Evolutionary conservation across 2,329 filamentous ascomycete species (phyloP).

Genomic region (Fragosphaeria purpurea): DNA sequence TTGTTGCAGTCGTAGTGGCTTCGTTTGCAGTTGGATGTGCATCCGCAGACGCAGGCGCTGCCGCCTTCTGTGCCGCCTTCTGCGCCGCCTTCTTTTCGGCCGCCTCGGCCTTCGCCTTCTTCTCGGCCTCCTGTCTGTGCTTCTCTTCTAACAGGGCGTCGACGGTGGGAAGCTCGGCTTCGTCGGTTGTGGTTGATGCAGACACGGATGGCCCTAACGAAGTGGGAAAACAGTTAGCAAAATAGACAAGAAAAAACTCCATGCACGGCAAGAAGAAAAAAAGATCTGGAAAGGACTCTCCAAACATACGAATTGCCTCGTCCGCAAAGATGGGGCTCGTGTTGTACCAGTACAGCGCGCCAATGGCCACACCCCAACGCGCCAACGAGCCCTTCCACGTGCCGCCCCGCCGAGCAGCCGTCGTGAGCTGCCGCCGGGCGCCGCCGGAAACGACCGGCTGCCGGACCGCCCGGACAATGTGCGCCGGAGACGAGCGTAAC

Average conservation of each 20-base stretch:
- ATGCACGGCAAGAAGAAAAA: too few relatives aligned
- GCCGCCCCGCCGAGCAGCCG: conserved; percentile 47
- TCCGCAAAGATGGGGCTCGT: conserved; percentile 82
- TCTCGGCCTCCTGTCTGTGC: conserved; percentile 34
- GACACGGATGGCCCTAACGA: not conserved
- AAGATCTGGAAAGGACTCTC: not conserved
- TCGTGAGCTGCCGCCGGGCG: conserved; percentile 43
- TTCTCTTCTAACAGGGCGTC: conserved; percentile 58
- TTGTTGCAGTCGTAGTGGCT: too few relatives aligned
- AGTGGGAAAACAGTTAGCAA: too few relatives aligned
- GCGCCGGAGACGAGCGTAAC: conserved; percentile 34
- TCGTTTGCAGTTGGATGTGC: too few relatives aligned
- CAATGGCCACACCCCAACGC: conserved; percentile 67
- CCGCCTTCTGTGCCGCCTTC: conserved; percentile 16
- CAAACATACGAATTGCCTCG: conserved; percentile 58
- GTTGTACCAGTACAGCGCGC: conserved; percentile 86
- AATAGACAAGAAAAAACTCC: too few relatives aligned
- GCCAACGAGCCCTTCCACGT: conserved; percentile 70
- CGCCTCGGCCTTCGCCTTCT: conserved; percentile 17
- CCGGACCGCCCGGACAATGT: conserved; percentile 33
- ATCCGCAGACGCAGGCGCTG: conserved; percentile 7
- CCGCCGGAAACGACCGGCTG: conserved; percentile 27
- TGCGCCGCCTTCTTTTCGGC: conserved; percentile 13
- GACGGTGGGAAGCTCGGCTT: conserved; percentile 52
- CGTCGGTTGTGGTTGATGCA: conserved; percentile 38